Percentiles rank a stretch among this genome's conserved stretches.
phyloP scores from a whole-genome alignment of 2,329 filamentous ascomycete species.

The Ustilaginoidea virens region DNA sequence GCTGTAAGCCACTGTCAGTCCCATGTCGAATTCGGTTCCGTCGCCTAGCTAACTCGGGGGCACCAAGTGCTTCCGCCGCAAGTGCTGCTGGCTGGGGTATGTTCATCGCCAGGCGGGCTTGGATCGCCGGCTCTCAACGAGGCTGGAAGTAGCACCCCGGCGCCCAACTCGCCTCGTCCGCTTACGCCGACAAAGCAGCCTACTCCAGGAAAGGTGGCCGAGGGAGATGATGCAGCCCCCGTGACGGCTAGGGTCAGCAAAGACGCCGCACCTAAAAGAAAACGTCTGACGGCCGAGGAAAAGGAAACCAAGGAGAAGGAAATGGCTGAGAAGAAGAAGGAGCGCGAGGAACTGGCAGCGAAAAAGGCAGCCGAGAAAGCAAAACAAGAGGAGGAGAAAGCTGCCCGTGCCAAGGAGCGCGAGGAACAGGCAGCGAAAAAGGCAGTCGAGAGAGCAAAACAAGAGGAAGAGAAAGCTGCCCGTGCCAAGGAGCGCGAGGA shows the following conservation, averaged over 20 bases:
- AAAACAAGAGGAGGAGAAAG: constrained; percentile 24
- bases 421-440: constrained; percentile 25
- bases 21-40: too few species aligned
- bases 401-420: constrained; percentile 20
- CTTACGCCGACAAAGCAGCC: constrained; percentile 16
- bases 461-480: constrained; percentile 27
- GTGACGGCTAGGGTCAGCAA: constrained; percentile 3
- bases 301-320: constrained; percentile 16
- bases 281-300: constrained; percentile 22
- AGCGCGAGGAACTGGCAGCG: constrained; percentile 19
- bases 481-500: constrained; percentile 19
- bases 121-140: constrained; percentile 25
- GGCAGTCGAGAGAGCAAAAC: constrained; percentile 24
- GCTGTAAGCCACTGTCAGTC: too few species aligned
- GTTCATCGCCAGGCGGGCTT: constrained; percentile 12
- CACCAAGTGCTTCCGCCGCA: constrained; percentile 12
- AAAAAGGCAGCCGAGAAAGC: constrained; percentile 15
- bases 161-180: constrained; percentile 20
- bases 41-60: constrained; percentile 7
- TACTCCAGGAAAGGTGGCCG: constrained; percentile 3
- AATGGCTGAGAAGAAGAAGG: constrained; percentile 17
- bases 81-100: constrained; percentile 10
- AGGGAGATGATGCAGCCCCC: constrained; percentile 7
- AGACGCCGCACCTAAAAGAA: constrained; percentile 23
- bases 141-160: constrained; percentile 23